These are phyloP conservation scores for Fusarium longipes DNA, from an alignment of 2,329 filamentous ascomycete genomes.

Conservation along the genomic window DNA sequence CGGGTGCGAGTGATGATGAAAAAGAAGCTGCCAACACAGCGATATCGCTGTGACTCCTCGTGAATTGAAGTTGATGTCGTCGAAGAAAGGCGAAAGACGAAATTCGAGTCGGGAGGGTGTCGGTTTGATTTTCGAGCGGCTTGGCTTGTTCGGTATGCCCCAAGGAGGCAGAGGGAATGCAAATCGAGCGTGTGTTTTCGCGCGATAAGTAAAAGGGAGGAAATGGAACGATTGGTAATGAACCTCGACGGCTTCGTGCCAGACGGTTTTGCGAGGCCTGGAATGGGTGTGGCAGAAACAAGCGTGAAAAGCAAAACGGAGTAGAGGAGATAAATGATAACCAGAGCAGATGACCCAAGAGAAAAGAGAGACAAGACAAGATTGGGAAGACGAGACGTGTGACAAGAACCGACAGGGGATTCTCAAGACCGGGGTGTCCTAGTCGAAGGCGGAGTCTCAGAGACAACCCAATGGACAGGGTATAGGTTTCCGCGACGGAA, in stretches of 20 bases:
- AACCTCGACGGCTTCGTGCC: constrained; percentile 49
- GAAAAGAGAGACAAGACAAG: constrained; percentile 36
- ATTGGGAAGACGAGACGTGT: constrained; percentile 32
- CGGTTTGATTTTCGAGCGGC: constrained; percentile 21
- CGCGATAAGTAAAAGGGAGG: constrained; percentile 35
- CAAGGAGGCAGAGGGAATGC: constrained; percentile 32
- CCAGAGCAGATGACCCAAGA: constrained; percentile 31
- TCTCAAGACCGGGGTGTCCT: constrained; percentile 20
- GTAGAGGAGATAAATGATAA: constrained; percentile 8
- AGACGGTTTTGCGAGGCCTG: constrained; percentile 50
- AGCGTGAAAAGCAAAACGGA: constrained; percentile 27
- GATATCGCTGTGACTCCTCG: constrained; percentile 6
- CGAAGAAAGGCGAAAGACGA: constrained; percentile 20
- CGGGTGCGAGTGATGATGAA: constrained; percentile 42
- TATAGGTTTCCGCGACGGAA: constrained; percentile 32
- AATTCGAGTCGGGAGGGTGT: constrained; percentile 2
- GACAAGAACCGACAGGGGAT: constrained; percentile 34
- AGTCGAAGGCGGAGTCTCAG: constrained; percentile 39
- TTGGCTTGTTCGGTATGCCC: constrained; percentile 25
- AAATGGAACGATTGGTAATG: constrained; percentile 37
- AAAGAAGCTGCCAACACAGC: constrained; percentile 13
- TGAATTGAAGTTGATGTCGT: constrained; percentile 12
- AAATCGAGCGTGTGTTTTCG: constrained; percentile 31
- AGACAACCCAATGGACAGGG: constrained; percentile 31
- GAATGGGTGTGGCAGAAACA: constrained; percentile 46